These are phyloP conservation scores for Ceratobasidium sp. DNA, from an alignment of 1,284 basidiomycete species.

Conservation along the genomic window DNA sequence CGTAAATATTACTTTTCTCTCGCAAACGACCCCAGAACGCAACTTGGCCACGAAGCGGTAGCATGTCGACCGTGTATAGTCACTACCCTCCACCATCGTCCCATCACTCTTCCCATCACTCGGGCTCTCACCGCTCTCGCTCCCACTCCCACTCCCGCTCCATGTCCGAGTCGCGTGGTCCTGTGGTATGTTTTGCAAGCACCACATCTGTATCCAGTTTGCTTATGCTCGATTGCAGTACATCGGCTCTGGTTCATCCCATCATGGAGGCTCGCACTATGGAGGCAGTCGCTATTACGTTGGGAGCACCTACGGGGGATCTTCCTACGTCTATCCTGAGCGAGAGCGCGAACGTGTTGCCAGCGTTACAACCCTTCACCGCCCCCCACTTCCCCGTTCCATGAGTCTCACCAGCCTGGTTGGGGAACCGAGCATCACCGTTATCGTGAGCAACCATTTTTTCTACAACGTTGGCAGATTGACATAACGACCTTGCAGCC, in stretches of 20 bases:
- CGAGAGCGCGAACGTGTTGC: slow-evolving; percentile 40
- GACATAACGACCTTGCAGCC: neutral
- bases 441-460: slow-evolving; percentile 16
- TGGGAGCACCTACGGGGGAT: slow-evolving; percentile 39
- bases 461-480: neutral
- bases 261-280: slow-evolving; percentile 23
- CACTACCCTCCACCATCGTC: slow-evolving; percentile 33
- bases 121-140: slow-evolving; percentile 29
- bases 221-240: slow-evolving; percentile 15
- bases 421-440: slow-evolving; percentile 36
- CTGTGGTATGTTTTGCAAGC: slow-evolving; percentile 22
- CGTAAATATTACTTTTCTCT: slow-evolving; percentile 36
- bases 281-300: slow-evolving; percentile 36
- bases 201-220: neutral
- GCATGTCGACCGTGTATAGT: slow-evolving; percentile 38
- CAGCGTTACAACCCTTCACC: slow-evolving; percentile 38
- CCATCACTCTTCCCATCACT: slow-evolving; percentile 12
- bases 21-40: neutral
- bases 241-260: slow-evolving; percentile 40
- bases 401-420: slow-evolving; percentile 34
- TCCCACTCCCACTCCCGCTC: slow-evolving; percentile 34
- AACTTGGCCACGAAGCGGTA: slow-evolving; percentile 14
- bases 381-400: slow-evolving; percentile 30
- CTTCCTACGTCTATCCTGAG: slow-evolving; percentile 40
- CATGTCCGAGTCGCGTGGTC: slow-evolving; percentile 42